A percentile compares a stretch with the other conserved stretches of the same genome.
Evolutionary conservation across 306 rosid species (phyloP).

Genomic region (Castanea sativa): DNA sequence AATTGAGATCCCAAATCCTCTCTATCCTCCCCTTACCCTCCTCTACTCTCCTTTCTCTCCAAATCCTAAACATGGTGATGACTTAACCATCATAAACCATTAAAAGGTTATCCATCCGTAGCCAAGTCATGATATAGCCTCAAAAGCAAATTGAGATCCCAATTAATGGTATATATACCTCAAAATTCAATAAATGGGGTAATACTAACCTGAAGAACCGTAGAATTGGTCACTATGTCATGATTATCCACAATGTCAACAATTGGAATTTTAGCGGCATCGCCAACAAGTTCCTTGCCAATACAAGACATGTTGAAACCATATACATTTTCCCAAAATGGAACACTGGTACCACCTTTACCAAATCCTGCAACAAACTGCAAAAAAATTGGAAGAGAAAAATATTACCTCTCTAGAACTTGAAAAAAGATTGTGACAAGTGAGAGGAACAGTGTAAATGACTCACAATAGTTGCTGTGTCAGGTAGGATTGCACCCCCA

Average conservation of each 20-base stretch:
- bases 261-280: slow-evolving; percentile 72
- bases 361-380: slow-evolving; percentile 98
- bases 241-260: slow-evolving; percentile 68
- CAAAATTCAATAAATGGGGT: not conserved
- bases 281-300: slow-evolving; percentile 76
- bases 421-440: not conserved
- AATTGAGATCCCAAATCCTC: too few species aligned
- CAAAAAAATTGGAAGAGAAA: slow-evolving; percentile 52
- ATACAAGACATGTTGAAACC: slow-evolving; percentile 79
- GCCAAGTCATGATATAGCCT: too few species aligned
- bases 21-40: too few species aligned
- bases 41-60: too few species aligned
- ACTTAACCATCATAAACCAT: too few species aligned
- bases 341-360: slow-evolving; percentile 83
- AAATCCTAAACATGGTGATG: too few species aligned
- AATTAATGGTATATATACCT: not conserved
- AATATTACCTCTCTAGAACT: not conserved
- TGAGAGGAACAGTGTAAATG: not conserved
- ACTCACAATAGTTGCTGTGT: slow-evolving; percentile 91
- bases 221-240: slow-evolving; percentile 71
- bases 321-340: slow-evolving; percentile 86
- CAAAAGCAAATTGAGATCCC: not conserved
- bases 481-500: slow-evolving; percentile 94
- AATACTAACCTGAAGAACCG: slow-evolving; percentile 69
- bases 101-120: too few species aligned